These are phyloP conservation scores for Lecanoromycetidae sp. DNA, from an alignment of 2,329 filamentous ascomycete genomes.

Conservation along the genomic window DNA sequence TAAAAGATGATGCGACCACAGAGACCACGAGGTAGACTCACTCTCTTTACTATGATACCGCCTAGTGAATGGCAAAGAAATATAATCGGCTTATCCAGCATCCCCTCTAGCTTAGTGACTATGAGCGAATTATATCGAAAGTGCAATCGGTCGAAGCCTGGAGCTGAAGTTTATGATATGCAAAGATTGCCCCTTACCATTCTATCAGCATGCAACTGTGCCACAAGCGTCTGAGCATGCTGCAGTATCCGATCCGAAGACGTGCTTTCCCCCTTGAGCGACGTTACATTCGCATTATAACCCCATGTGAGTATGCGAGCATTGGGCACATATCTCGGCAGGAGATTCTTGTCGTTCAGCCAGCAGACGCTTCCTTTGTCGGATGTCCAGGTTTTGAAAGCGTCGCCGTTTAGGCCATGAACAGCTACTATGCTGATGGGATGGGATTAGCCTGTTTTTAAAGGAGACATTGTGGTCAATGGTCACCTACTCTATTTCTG, in stretches of 20 bases:
- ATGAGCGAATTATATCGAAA: too few species aligned
- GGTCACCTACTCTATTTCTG: background rate
- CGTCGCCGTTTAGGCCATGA: slow-evolving; percentile 32
- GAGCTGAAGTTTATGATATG: too few species aligned
- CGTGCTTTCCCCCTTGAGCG: slow-evolving; percentile 20
- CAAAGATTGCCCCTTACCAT: slow-evolving; percentile 19
- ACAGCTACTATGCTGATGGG: slow-evolving; percentile 29
- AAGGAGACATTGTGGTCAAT: too few species aligned
- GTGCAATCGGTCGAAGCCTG: too few species aligned
- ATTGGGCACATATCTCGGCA: slow-evolving; percentile 25
- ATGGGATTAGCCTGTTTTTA: background rate
- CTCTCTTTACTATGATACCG: slow-evolving; percentile 31
- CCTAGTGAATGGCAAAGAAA: slow-evolving; percentile 34
- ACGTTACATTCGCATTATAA: slow-evolving; percentile 26
- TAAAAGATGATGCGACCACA: background rate
- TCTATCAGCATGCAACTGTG: slow-evolving; percentile 26
- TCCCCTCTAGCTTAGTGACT: slow-evolving; percentile 21
- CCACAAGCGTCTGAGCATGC: slow-evolving; percentile 28
- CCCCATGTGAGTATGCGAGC: slow-evolving; percentile 28
- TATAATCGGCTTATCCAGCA: slow-evolving; percentile 27
- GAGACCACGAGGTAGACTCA: slow-evolving; percentile 19
- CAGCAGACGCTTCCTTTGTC: slow-evolving; percentile 23
- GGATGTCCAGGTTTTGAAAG: slow-evolving; percentile 29
- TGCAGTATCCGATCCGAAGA: slow-evolving; percentile 26
- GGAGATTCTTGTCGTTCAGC: slow-evolving; percentile 26